Conservation (phyloP, 768 basidiomycete species). For the Ramaria rubella region DNA sequence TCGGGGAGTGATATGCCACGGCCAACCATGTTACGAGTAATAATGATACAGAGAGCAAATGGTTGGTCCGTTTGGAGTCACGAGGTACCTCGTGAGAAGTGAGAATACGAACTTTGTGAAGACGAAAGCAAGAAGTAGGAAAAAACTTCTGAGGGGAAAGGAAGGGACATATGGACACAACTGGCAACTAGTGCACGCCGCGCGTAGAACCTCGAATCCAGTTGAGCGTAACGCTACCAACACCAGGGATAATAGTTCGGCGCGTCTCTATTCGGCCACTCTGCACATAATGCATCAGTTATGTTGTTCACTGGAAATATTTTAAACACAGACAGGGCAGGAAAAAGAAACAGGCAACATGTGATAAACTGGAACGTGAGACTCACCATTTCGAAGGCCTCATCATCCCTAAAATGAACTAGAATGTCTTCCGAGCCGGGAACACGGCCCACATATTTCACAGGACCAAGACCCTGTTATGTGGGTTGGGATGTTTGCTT, state of each 20-base stretch:
- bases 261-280: slow-evolving; percentile 1
- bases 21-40: not conserved
- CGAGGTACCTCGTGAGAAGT: too few species aligned
- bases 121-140: too few species aligned
- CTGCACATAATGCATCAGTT: too few species aligned
- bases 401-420: not conserved
- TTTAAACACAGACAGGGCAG: too few species aligned
- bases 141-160: too few species aligned
- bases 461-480: not conserved
- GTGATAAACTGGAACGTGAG: not conserved
- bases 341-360: not conserved
- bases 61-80: too few species aligned
- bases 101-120: too few species aligned
- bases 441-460: not conserved
- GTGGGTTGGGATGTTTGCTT: not conserved
- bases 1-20: not conserved
- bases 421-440: not conserved
- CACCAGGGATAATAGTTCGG: not conserved
- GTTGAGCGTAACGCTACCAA: slow-evolving; percentile 3
- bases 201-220: slow-evolving; percentile 1
- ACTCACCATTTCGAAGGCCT: not conserved
- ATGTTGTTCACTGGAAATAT: too few species aligned
- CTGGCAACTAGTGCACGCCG: not conserved
- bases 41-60: not conserved
- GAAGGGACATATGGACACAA: too few species aligned